Conservation (phyloP, 2,329 filamentous ascomycete genomes). For the Calonectria pteridis region DNA sequence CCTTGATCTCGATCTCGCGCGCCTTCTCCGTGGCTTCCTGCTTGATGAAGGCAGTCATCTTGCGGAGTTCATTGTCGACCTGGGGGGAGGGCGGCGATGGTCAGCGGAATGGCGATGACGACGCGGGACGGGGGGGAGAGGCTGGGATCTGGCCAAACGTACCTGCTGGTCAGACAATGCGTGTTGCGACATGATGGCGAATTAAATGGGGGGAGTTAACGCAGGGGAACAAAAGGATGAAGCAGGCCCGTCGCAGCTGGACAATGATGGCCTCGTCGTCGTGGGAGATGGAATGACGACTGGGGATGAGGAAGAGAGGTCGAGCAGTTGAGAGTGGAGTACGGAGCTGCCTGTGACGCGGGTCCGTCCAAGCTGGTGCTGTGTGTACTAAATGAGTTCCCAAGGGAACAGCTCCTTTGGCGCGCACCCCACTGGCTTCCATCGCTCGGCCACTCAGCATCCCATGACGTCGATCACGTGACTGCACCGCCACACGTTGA, state of each 20-base stretch:
- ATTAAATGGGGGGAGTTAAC: slow-evolving; percentile 24
- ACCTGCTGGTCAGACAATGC: slow-evolving; percentile 98
- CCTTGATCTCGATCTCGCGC: slow-evolving; percentile 97
- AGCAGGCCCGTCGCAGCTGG: slow-evolving; percentile 18
- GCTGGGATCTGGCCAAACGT: slow-evolving; percentile 49
- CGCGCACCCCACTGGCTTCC: slow-evolving; percentile 21
- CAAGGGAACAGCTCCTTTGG: slow-evolving; percentile 17
- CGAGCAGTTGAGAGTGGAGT: slow-evolving; percentile 36
- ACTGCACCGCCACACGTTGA: slow-evolving; percentile 46
- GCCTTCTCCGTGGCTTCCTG: slow-evolving; percentile 98
- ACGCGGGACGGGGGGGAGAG: slow-evolving; percentile 24
- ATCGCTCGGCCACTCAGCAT: slow-evolving; percentile 30
- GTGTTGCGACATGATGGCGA: slow-evolving; percentile 88
- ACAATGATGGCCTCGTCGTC: slow-evolving; percentile 39
- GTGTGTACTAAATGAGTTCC: slow-evolving; percentile 15
- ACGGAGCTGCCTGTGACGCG: slow-evolving; percentile 47
- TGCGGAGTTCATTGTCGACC: slow-evolving; percentile 98
- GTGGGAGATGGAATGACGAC: slow-evolving; percentile 24
- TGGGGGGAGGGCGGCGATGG: slow-evolving; percentile 53
- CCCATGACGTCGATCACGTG: slow-evolving; percentile 40
- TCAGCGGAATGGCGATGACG: slow-evolving; percentile 29
- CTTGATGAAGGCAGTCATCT: slow-evolving; percentile 99
- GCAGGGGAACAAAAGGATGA: background rate
- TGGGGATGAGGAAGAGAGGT: slow-evolving; percentile 33
- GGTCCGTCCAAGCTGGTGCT: slow-evolving; percentile 36